Conservation (phyloP, 768 basidiomycete genomes). For the Hortiboletus campestris region DNA sequence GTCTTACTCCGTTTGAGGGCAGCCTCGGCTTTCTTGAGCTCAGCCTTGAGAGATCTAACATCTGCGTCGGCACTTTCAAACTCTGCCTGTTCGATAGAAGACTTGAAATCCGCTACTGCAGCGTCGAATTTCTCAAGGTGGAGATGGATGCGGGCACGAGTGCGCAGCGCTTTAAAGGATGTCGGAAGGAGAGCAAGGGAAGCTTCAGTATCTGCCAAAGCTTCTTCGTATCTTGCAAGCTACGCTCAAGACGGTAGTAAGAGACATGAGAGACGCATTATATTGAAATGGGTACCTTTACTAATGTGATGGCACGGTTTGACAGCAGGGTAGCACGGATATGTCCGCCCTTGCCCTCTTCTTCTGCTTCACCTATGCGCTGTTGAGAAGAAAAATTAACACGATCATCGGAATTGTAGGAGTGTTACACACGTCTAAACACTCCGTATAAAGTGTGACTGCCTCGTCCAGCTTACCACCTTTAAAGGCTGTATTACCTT, state of each 20-base stretch:
- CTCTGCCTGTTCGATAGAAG: slow-evolving; percentile 71
- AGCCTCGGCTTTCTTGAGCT: slow-evolving; percentile 80
- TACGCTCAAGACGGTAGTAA: slow-evolving; percentile 29
- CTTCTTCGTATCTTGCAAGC: slow-evolving; percentile 65
- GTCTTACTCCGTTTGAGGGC: slow-evolving; percentile 84
- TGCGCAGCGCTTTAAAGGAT: slow-evolving; percentile 85
- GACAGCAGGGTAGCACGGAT: slow-evolving; percentile 78
- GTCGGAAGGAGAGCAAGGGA: slow-evolving; percentile 60
- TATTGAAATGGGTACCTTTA: slow-evolving; percentile 51
- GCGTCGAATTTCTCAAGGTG: slow-evolving; percentile 73
- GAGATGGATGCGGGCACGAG: slow-evolving; percentile 77
- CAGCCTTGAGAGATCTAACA: slow-evolving; percentile 55
- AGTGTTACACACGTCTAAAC: slow-evolving; percentile 53
- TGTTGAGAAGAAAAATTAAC: slow-evolving; percentile 25
- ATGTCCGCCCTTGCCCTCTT: slow-evolving; percentile 77
- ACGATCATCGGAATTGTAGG: neutral
- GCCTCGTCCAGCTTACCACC: slow-evolving; percentile 57
- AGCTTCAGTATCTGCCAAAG: slow-evolving; percentile 66
- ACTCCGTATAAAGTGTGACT: slow-evolving; percentile 63
- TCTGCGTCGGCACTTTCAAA: slow-evolving; percentile 65
- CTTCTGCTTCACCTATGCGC: slow-evolving; percentile 64
- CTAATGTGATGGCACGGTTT: slow-evolving; percentile 78
- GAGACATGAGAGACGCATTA: neutral
- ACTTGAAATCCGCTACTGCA: slow-evolving; percentile 72
- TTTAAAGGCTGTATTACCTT: slow-evolving; percentile 80